These are phyloP conservation scores for Xylaria polymorpha DNA, from an alignment of 2,329 filamentous ascomycete species.

Conservation along the genomic window DNA sequence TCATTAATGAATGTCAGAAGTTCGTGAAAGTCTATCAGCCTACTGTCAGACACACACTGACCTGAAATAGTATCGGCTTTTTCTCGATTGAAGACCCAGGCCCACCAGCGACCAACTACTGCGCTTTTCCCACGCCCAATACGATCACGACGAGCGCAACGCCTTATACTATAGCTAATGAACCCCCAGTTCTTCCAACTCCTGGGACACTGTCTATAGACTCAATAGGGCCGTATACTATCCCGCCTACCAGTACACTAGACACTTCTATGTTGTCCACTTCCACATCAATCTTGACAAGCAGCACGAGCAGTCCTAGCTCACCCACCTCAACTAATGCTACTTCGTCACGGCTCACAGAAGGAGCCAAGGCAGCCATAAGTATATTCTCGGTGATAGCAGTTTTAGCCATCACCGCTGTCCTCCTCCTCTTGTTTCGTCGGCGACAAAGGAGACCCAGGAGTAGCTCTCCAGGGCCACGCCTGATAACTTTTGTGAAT, in stretches of 20 bases:
- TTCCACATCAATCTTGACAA: constrained; percentile 18
- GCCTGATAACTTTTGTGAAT: constrained; percentile 42
- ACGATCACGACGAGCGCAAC: constrained; percentile 7
- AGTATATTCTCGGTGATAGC: constrained; percentile 56
- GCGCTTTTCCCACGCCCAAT: constrained; percentile 21
- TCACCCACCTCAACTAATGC: constrained; percentile 21
- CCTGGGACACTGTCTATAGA: constrained; percentile 14
- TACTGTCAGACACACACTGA: constrained; percentile 31
- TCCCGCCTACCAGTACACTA: constrained; percentile 13
- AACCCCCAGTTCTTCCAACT: constrained; percentile 3
- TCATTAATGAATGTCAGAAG: constrained; percentile 65
- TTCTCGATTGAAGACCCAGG: constrained; percentile 46
- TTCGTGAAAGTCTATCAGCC: constrained; percentile 48
- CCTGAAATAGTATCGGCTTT: constrained; percentile 42
- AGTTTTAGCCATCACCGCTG: constrained; percentile 52
- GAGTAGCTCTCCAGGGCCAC: constrained; percentile 20
- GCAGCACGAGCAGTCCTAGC: constrained; percentile 12
- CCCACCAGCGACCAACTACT: constrained; percentile 36
- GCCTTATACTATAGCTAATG: constrained; percentile 2
- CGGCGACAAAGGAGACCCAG: constrained; percentile 45
- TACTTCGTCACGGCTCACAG: constrained; percentile 50
- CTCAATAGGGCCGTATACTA: constrained; percentile 2
- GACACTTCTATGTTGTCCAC: not conserved
- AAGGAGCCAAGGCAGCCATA: constrained; percentile 59
- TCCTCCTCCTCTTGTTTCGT: constrained; percentile 55